A percentile compares a stretch with the other conserved stretches of the same genome.
Conservation (phyloP, 2,329 filamentous ascomycete genomes). For the Fusarium mexicanum region DNA sequence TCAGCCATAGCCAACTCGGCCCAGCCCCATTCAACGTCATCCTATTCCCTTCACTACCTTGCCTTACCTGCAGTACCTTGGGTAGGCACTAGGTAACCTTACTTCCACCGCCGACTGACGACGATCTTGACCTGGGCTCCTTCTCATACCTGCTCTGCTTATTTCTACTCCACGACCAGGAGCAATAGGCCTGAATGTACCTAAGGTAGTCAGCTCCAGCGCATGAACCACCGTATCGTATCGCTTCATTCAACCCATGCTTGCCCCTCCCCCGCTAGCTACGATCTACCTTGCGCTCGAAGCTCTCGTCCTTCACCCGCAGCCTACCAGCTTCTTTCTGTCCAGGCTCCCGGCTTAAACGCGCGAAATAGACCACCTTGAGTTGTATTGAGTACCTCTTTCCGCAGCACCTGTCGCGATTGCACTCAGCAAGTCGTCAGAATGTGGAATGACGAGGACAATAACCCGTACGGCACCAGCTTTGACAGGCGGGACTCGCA, state of each 20-base stretch:
- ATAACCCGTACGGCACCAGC: conserved; percentile 92
- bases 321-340: conserved; percentile 14
- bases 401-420: conserved; percentile 15
- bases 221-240: conserved; percentile 11
- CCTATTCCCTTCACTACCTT: conserved; percentile 30
- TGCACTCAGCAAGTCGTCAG: conserved; percentile 28
- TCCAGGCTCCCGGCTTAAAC: conserved; percentile 31
- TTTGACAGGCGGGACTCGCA: conserved; percentile 89
- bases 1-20: conserved; percentile 8
- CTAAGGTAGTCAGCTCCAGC: conserved; percentile 6
- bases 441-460: conserved; percentile 99
- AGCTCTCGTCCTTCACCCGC: conserved; percentile 29
- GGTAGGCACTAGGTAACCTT: not conserved
- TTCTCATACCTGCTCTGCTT: not conserved
- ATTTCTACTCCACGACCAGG: conserved; percentile 3
- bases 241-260: conserved; percentile 18
- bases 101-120: conserved; percentile 12
- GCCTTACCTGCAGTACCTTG: not conserved
- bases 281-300: conserved; percentile 32
- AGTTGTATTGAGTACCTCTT: not conserved
- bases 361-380: conserved; percentile 20
- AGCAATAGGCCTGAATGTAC: conserved; percentile 28
- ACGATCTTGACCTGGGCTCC: conserved; percentile 2
- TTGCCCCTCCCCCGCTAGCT: conserved; percentile 38
- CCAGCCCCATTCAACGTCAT: conserved; percentile 40